Base-by-base conservation (phyloP, 2,329 filamentous ascomycete genomes). In the Beauveria pseudobassiana region DNA sequence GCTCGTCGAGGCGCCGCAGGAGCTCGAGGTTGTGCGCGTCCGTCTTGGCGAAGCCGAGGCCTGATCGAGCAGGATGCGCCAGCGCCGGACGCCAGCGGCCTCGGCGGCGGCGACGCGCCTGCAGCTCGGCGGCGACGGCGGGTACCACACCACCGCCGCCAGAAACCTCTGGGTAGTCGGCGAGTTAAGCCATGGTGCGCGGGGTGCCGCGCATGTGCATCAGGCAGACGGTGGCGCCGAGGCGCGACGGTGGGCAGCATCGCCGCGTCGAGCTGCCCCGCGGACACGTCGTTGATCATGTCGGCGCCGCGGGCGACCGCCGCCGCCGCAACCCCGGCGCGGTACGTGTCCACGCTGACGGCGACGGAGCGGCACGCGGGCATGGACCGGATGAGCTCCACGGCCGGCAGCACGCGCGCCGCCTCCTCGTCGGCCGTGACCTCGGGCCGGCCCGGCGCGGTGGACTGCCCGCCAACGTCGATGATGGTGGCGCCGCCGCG, bases 121-220 rank as follows among this genome's bases (percentile, higher is more conserved):
- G 77, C 5, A 97, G 83, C 74, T 96, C 93, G 1, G 71, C 67
- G 6, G 82, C 84, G 3, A 96, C 80, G 10, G 83, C 85, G 0
- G 79, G 71, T 22, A 93, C 76, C 26, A 96, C 74, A 14, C 87
- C 89, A 18, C 81, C 54, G 20, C n/a, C n/a, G 2, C 87, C 89
- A 9, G 22, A 3, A 24, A 24, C 22, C 16, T 81, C 75, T 0
- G 87, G 85, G 71, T 96, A 96, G 53, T 82, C 74, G 50, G 85
- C 85, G 6, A 90, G 75, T 30, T 76, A 76, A 65, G 80, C 86
- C 93, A 97, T 97, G 2, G 89, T 96, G 56, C 83, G 82, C 0
- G 93, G 91, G 3, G 86, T 90, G 56, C 93, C 93, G 68, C 93
- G 90, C 90, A 95, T 96, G 77, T 97, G 93, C 91, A 96, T 96